Base-by-base conservation (phyloP, 306 rosid genomes). In the Acacia acuminata region DNA sequence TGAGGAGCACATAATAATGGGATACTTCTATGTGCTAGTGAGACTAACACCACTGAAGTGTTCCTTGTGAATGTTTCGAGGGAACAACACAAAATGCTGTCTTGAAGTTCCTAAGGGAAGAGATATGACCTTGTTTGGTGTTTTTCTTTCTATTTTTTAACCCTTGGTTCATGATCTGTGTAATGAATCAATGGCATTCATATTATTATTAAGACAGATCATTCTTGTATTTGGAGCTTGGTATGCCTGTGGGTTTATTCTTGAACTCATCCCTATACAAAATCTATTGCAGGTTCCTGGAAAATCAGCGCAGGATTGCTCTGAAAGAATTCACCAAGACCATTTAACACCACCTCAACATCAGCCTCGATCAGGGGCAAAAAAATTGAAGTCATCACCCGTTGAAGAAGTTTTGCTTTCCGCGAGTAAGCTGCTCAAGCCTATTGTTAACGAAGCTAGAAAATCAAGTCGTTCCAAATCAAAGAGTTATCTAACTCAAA, bases 241-340 rank as follows among this genome's bases (percentile, higher is more conserved):
- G 36, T 77, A 22, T 58, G 20, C n/a, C 17, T 51, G 38, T 17
- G 27, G 14, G 43, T 82, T 76, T 61, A 53, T 81, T 75, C 10
- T 63, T 70, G 47, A 66, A 19, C 73, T 74, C 75, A 60, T 61
- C 45, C 34, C 24, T 73, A 12, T 60, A 13, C 75, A 85, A 85
- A 89, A 61, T 84, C 47, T 73, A 51, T 78, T 71, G 73, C 84
- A 93, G 99, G 99, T 93, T 51, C 94, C 96, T 4, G 98, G 96
- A 82, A 96, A 96, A 85, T 88, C 96, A 79, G 93, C 91, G 77
- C 96, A 93, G 83, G 99, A 95, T 22, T 95, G 99, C 89, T 95
- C 93, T 78, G 90, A 95, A 82, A 93, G 90, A 81, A 83, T 93
- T 67, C 89, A 95, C 79, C 61, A 81, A 27, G 90, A 90, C 75